Evolutionary conservation across 768 basidiomycete species (phyloP), one percentile per base, ranked within the genome.

Genomic region (Hygrophorus pudorinus): DNA sequence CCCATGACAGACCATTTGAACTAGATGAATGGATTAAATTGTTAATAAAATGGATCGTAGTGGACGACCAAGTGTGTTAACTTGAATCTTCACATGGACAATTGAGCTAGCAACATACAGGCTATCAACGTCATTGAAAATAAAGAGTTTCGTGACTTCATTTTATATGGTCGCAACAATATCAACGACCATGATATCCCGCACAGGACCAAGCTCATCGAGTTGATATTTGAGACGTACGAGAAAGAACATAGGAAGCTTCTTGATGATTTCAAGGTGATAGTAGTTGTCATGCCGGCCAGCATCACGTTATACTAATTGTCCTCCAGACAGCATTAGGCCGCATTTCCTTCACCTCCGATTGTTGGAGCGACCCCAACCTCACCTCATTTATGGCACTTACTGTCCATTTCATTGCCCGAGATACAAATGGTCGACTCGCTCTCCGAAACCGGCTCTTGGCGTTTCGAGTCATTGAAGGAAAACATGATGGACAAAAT

Each of bases 81-180:
- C 32, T 20, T 47, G 38, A n/a, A n/a, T n/a, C n/a, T n/a, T n/a
- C n/a, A n/a, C n/a, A n/a, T n/a, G n/a, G n/a, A n/a, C n/a, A n/a
- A n/a, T n/a, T n/a, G n/a, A n/a, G n/a, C n/a, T n/a, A n/a, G 12
- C n/a, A n/a, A 7, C 34, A 27, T 37, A 8, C 35, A 69, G 67
- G 60, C 67, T 3, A 45, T 68, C 1, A 59, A 64, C 56, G 54
- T 71, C 35, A 54, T 70, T 8, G 66, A 70, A 14, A 53, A 49
- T 31, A 51, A 45, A 0, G 62, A 63, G 43, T 57, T 71, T 28
- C 53, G 62, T 0, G 55, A 60, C 0, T 55, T 66, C 14, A 45
- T 63, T 0, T 44, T 62, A 0, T 65, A 59, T 14, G 52, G 59
- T 4, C 36, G 42, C 2, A 43, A 57, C 2, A 43, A 55, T 14